Conservation (phyloP, 2,329 filamentous ascomycete species). For the Apiospora hydei region DNA sequence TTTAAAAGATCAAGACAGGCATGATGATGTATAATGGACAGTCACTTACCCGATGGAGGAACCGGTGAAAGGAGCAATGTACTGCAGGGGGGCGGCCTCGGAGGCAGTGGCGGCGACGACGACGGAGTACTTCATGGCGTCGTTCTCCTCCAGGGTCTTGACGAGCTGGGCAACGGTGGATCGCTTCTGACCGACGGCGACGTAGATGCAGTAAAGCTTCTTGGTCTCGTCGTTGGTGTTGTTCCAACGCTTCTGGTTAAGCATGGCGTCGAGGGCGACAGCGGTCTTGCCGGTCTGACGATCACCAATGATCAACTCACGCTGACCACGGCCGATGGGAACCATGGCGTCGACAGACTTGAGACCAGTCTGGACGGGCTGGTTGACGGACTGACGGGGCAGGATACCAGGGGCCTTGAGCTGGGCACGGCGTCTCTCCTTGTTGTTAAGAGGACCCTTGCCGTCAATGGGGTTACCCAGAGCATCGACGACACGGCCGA, state of each 20-base stretch:
- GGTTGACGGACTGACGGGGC: conserved; percentile 94
- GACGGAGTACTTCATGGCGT: conserved; percentile 98
- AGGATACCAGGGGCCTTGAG: conserved; percentile 99
- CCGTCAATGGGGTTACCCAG: conserved; percentile 99
- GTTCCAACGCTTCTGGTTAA: conserved; percentile 99
- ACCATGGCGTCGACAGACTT: conserved; percentile 99
- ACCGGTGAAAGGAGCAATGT: conserved; percentile 92
- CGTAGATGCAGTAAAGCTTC: conserved; percentile 99
- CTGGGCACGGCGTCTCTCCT: conserved; percentile 93
- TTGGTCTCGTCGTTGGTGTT: conserved; percentile 82
- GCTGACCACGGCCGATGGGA: conserved; percentile 98
- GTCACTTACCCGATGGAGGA: conserved; percentile 34
- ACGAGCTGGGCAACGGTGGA: conserved; percentile 99
- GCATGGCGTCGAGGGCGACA: conserved; percentile 95
- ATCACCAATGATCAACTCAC: conserved; percentile 99
- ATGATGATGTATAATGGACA: not conserved
- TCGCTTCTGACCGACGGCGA: conserved; percentile 98
- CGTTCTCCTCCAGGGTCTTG: conserved; percentile 99
- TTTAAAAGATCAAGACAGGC: not conserved
- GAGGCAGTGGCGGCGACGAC: conserved; percentile 96
- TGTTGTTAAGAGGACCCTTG: conserved; percentile 96
- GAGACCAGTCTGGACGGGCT: conserved; percentile 99
- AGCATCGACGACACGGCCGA: conserved; percentile 98
- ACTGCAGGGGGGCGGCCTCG: conserved; percentile 94
- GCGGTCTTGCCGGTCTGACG: conserved; percentile 99